Evolutionary conservation across 139 green algal species (phyloP).

Genomic region (Tetradesmus obliquus): DNA sequence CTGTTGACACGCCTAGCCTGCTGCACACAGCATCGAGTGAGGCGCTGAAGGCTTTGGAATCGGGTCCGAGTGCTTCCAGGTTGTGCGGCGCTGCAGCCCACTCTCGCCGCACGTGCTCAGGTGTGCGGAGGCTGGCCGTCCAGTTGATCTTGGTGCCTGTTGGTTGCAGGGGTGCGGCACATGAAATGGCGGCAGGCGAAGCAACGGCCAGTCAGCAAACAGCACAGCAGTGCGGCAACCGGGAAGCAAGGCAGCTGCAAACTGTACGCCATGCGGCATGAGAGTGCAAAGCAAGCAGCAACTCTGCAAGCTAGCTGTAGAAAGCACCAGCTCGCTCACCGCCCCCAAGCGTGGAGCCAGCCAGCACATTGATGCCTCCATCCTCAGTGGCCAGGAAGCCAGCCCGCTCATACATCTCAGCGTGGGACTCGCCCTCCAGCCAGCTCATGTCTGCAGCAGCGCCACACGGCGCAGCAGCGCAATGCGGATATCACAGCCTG

Average conservation of each 20-base stretch:
- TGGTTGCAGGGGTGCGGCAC: not conserved
- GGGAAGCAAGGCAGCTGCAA: not conserved
- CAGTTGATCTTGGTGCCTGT: slow-evolving; percentile 81
- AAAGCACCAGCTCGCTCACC: not conserved
- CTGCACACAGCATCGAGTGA: slow-evolving; percentile 47
- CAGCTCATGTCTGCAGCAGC: slow-evolving; percentile 42
- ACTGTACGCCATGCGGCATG: not conserved
- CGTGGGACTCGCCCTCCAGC: slow-evolving; percentile 55
- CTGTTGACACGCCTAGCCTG: slow-evolving; percentile 35
- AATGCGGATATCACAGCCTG: not conserved
- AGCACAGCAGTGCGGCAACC: not conserved
- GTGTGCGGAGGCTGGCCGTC: slow-evolving; percentile 61
- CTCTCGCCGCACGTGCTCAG: slow-evolving; percentile 54
- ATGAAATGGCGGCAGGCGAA: too few species aligned
- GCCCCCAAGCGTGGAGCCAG: slow-evolving; percentile 75
- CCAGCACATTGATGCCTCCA: slow-evolving; percentile 65
- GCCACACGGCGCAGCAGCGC: not conserved
- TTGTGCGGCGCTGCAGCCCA: slow-evolving; percentile 46
- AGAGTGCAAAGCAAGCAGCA: not conserved
- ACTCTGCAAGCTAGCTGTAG: not conserved
- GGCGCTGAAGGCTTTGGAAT: not conserved
- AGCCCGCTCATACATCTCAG: slow-evolving; percentile 67
- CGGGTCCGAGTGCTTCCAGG: not conserved
- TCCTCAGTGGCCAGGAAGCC: slow-evolving; percentile 58
- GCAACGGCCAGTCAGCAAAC: not conserved